Evolutionary conservation across 2,329 filamentous ascomycete genomes (phyloP).

Genomic region (Cladophialophora psammophila): DNA sequence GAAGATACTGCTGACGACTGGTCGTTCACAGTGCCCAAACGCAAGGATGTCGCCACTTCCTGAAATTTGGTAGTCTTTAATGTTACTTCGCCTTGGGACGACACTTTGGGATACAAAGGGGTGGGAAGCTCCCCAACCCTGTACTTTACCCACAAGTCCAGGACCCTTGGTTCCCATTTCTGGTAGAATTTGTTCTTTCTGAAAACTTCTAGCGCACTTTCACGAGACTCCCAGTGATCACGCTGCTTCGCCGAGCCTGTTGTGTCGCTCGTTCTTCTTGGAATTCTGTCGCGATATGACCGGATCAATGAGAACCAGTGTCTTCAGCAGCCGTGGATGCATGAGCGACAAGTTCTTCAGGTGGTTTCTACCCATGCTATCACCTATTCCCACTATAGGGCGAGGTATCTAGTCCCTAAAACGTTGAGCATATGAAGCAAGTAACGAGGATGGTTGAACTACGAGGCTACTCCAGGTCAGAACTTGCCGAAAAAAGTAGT

Average conservation of each 20-base stretch:
- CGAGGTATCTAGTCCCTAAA: slow-evolving; percentile 43
- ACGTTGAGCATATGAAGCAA: slow-evolving; percentile 63
- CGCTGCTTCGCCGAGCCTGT: slow-evolving; percentile 71
- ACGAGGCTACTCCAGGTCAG: no score
- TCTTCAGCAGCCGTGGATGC: slow-evolving; percentile 76
- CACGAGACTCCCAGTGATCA: slow-evolving; percentile 80
- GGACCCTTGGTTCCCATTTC: slow-evolving; percentile 79
- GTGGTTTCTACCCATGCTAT: slow-evolving; percentile 76
- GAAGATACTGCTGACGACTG: slow-evolving; percentile 34
- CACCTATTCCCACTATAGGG: slow-evolving; percentile 78
- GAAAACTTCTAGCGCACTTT: slow-evolving; percentile 72
- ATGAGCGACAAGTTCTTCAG: slow-evolving; percentile 58
- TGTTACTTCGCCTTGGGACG: slow-evolving; percentile 62
- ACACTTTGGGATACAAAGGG: slow-evolving; percentile 53
- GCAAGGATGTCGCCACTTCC: slow-evolving; percentile 68
- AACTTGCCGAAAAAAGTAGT: no score
- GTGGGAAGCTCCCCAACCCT: slow-evolving; percentile 74
- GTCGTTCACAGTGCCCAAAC: slow-evolving; percentile 60
- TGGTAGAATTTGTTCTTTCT: slow-evolving; percentile 76
- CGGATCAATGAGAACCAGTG: slow-evolving; percentile 75
- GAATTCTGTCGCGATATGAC: slow-evolving; percentile 25
- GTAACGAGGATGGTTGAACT: slow-evolving; percentile 74
- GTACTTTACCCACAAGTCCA: slow-evolving; percentile 74
- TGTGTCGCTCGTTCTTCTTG: not conserved
- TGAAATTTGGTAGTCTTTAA: slow-evolving; percentile 82